phyloP scores from a whole-genome alignment of 306 rosid species.

The Prinsepia uniflora region DNA sequence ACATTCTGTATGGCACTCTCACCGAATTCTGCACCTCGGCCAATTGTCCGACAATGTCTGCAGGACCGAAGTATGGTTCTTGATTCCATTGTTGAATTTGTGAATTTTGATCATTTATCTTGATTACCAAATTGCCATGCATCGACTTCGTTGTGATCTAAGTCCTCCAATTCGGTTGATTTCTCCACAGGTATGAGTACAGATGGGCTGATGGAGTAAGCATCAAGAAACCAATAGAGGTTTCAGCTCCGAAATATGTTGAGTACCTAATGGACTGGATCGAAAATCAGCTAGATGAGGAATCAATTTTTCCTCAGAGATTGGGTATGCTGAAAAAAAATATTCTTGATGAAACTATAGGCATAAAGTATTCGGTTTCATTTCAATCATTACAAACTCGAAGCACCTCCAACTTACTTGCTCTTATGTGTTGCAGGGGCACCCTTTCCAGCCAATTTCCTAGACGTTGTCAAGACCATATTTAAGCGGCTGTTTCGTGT shows the following conservation, averaged over 20 bases:
- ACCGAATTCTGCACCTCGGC: slow-evolving; percentile 78
- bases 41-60: slow-evolving; percentile 79
- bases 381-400: not conserved
- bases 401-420: not conserved
- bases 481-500: slow-evolving; percentile 84
- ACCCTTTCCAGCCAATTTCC: slow-evolving; percentile 71
- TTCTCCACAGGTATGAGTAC: slow-evolving; percentile 62
- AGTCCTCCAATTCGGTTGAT: slow-evolving; percentile 16
- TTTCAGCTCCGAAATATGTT: slow-evolving; percentile 87
- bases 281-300: slow-evolving; percentile 79
- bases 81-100: slow-evolving; percentile 15
- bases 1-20: slow-evolving; percentile 71
- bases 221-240: slow-evolving; percentile 78
- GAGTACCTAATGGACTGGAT: slow-evolving; percentile 91
- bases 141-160: too few species aligned
- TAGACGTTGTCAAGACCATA: slow-evolving; percentile 76
- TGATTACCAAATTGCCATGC: not conserved
- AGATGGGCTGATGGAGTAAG: slow-evolving; percentile 89
- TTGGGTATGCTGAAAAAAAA: slow-evolving; percentile 41
- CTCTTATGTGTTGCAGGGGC: slow-evolving; percentile 42
- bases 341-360: not conserved
- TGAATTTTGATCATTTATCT: not conserved
- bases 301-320: slow-evolving; percentile 74
- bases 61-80: slow-evolving; percentile 72
- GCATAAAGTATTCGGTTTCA: not conserved